Conservation (phyloP, 139 green algal genomes). For the Chlamydomonas sphaeroides region DNA sequence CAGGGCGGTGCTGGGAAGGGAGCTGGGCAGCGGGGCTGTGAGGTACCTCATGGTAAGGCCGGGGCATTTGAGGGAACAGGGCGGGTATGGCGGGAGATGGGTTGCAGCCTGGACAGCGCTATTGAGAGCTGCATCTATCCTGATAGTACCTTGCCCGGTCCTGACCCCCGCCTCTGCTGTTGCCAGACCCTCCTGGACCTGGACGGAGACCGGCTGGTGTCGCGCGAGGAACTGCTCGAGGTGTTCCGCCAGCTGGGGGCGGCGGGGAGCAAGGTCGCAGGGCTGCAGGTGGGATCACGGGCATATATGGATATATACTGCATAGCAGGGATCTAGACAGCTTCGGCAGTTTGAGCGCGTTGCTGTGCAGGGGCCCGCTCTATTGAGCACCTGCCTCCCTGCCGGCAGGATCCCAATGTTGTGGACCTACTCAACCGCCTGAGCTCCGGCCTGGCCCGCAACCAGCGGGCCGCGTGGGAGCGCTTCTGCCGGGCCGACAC, state of each 20-base stretch:
- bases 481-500: slow-evolving; percentile 28
- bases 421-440: slow-evolving; percentile 32
- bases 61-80: no score
- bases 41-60: slow-evolving; percentile 30
- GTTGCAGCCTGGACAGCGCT: no score
- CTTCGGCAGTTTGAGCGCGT: no score
- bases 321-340: no score
- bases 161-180: no score
- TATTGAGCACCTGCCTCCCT: background rate
- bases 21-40: background rate
- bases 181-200: slow-evolving; percentile 47
- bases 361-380: no score
- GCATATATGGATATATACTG: no score
- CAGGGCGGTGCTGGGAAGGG: slow-evolving; percentile 10
- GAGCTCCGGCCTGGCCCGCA: background rate
- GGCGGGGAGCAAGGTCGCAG: background rate
- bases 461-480: slow-evolving; percentile 19
- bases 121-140: no score
- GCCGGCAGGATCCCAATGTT: slow-evolving; percentile 5
- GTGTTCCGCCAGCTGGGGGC: slow-evolving; percentile 43
- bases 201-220: slow-evolving; percentile 52
- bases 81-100: no score
- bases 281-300: slow-evolving; percentile 6
- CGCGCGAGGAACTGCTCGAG: slow-evolving; percentile 37
- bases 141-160: no score